Base-by-base conservation (phyloP, 345 rosid genomes). In the Gossypium stocksii region DNA sequence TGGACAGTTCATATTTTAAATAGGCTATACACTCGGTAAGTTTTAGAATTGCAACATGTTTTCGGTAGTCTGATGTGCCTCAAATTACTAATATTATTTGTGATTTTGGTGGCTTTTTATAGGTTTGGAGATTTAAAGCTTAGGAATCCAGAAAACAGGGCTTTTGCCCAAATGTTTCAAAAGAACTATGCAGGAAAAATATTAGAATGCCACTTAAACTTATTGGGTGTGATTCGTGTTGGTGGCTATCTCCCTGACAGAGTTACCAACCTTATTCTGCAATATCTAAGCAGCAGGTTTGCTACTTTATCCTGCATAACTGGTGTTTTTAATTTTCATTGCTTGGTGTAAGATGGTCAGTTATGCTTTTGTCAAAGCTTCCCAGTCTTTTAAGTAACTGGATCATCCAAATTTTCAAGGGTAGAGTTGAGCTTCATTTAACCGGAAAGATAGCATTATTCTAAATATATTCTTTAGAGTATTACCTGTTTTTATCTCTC, bases 101-200 rank as follows among this genome's bases (percentile, higher is more conserved):
- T 62, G 45, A 45, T 29, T 25, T 61, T 51, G 66, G 22, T 79
- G 43, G 27, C 51, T 57, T 61, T 63, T 75, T 16, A 66, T 79
- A 96, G 99, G 91, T 96, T 96, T 89, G 99, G 98, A 70, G 99
- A 96, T 80, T 83, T 93, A 79, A 93, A 88, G 78, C 88, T 90
- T 81, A 97, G 92, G 79, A 91, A 84, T 85, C 87, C 93, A 46
- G 98, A 93, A 62, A 89, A 85, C 79, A 91, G 80, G 84, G 93
- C 90, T 70, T 96, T 96, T 60, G 93, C 98, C 69, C 97, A 89
- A 78, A 85, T 86, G 88, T 96, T 96, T 85, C 99, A 88, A 84
- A 93, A 93, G 84, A 96, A 72, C 78, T 96, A 85, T 84, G 97
- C 97, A 5, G 98, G 97, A 74, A 90, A 90, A 80, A 91, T 96